Percentiles rank a stretch among this genome's conserved stretches.
These are phyloP conservation scores for Ceratobasidium sp. DNA, from an alignment of 1,284 basidiomycete genomes.

Conservation along the genomic window DNA sequence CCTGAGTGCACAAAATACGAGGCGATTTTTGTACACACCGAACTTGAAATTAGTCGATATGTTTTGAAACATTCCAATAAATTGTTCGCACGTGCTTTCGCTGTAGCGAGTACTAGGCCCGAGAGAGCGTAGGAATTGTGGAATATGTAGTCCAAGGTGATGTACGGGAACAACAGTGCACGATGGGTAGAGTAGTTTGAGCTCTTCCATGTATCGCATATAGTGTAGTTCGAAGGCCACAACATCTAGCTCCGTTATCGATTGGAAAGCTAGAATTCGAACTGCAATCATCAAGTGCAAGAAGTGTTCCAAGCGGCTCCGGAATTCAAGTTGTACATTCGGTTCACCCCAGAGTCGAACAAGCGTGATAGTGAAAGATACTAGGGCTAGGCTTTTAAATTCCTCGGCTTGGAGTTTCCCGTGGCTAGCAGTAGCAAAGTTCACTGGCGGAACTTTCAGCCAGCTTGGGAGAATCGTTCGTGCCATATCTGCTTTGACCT, in stretches of 20 bases:
- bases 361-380: slow-evolving; percentile 47
- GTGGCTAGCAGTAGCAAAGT: slow-evolving; percentile 37
- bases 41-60: slow-evolving; percentile 25
- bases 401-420: slow-evolving; percentile 49
- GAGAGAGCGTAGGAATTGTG: slow-evolving; percentile 15
- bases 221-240: slow-evolving; percentile 5
- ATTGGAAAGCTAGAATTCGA: slow-evolving; percentile 12
- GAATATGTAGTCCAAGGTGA: slow-evolving; percentile 41
- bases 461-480: slow-evolving; percentile 33
- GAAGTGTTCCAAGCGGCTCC: slow-evolving; percentile 8
- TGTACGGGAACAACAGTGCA: slow-evolving; percentile 17
- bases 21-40: slow-evolving; percentile 11
- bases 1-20: no score
- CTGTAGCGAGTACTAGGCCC: slow-evolving; percentile 32
- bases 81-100: slow-evolving; percentile 36
- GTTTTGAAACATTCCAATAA: slow-evolving; percentile 43
- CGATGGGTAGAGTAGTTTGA: slow-evolving; percentile 22
- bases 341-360: slow-evolving; percentile 31
- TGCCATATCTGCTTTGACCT: slow-evolving; percentile 30
- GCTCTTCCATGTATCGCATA: background rate
- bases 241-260: background rate
- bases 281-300: slow-evolving; percentile 29
- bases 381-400: slow-evolving; percentile 44
- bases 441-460: slow-evolving; percentile 30
- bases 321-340: no score